Evolutionary conservation across 2,329 filamentous ascomycete species (phyloP), one percentile per base, ranked within the genome.

Genomic region (Achaetomium macrosporum): DNA sequence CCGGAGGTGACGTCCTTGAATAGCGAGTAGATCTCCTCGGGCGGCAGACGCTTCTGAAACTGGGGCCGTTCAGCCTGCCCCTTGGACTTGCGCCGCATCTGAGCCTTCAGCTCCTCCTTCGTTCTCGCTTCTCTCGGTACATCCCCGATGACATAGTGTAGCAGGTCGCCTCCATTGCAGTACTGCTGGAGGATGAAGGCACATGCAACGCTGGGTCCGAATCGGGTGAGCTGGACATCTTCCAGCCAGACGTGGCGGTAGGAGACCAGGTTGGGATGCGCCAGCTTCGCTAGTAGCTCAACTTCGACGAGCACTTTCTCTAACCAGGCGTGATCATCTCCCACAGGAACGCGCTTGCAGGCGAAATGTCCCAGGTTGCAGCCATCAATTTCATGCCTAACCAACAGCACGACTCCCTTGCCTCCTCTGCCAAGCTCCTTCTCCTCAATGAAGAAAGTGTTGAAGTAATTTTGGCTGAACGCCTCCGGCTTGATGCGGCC

Each of bases 211-310:
- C 83, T 90, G 0, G 95, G 93, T 0, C 90, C 88, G 67, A 99
- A 99, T 1, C 82, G 85, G 57, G 81, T 92, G 48, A 95, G 81
- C 60, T 87, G 82, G 49, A 87, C 85, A 67, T 96, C 87, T 68
- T 99, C 92, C 15, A 99, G 78, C 93, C 93, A 99, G 31, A 96
- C 93, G 70, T 97, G 93, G 7, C 92, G 86, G 68, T 99, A 99
- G 0, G 91, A 95, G 1, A 99, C 93, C 9, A 99, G 76, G 58
- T 99, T 99, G 53, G 91, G 88, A 65, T 99, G 93, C 0, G 90
- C 93, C 4, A 99, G 80, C 62, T 89, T 88, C 62, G 95, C 90
- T 20, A 99, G 79, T 20, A 97, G 76, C 69, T 96, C 90, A 2
- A 99, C 95, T 69, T 99, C 93, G 42, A 93, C 80, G 47, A 99